phyloP scores from a whole-genome alignment of 83 land plant species.

The Picea abies region DNA sequence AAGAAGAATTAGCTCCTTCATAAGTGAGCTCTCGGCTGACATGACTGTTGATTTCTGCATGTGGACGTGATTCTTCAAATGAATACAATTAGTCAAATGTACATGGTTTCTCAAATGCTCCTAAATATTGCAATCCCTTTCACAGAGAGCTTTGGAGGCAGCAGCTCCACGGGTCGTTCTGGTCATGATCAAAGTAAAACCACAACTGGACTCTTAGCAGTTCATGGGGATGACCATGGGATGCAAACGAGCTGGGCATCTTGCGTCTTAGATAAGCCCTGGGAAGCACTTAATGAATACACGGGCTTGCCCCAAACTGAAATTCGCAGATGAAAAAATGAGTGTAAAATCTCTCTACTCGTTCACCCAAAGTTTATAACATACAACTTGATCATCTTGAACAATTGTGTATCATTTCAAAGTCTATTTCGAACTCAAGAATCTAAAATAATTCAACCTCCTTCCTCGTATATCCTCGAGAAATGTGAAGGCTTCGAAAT shows the following conservation, averaged over 20 bases:
- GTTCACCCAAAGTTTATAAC: background rate
- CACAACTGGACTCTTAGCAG: constrained; percentile 1
- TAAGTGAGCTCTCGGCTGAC: constrained; percentile 49
- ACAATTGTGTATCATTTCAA: no score
- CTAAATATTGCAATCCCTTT: constrained; percentile 45
- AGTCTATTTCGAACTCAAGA: no score
- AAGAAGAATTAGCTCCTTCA: constrained; percentile 66
- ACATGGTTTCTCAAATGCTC: constrained; percentile 71
- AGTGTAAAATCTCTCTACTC: constrained; percentile 4
- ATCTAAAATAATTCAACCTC: no score
- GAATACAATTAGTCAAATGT: constrained; percentile 80
- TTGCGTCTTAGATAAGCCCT: background rate
- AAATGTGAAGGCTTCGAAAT: no score
- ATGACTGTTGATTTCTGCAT: constrained; percentile 42
- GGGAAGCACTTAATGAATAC: constrained; percentile 6
- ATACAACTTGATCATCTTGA: background rate
- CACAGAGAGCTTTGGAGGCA: constrained; percentile 34
- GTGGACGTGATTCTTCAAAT: constrained; percentile 85
- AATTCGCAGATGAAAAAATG: constrained; percentile 2
- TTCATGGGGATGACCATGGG: background rate
- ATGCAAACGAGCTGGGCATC: background rate
- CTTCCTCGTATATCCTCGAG: no score
- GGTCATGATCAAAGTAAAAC: constrained; percentile 52
- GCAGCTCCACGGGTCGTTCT: constrained; percentile 33
- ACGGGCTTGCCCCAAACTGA: background rate